These are phyloP conservation scores for Scutellaria galericulata DNA, from an alignment of 257 asterid genomes.

Conservation along the genomic window DNA sequence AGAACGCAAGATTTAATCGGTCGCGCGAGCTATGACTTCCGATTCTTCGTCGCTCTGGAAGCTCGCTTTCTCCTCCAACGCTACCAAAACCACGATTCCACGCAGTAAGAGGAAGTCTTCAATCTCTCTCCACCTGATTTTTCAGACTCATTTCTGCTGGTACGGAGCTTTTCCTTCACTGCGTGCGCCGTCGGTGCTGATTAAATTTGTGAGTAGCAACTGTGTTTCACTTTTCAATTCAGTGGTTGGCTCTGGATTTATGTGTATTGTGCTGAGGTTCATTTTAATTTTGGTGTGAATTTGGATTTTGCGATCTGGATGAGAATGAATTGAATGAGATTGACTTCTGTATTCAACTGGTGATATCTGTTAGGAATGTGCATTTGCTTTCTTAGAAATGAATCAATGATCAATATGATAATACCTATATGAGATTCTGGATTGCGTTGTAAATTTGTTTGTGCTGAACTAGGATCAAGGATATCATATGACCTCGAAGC, in stretches of 20 bases:
- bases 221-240: conserved; percentile 1
- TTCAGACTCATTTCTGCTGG: conserved; percentile 25
- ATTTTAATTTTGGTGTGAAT: not conserved
- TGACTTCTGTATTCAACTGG: conserved; percentile 8
- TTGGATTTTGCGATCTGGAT: conserved; percentile 14
- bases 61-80: conserved; percentile 15
- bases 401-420: not conserved
- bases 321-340: conserved; percentile 21
- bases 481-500: not conserved
- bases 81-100: conserved; percentile 18
- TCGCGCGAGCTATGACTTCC: conserved; percentile 42
- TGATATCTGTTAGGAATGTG: not conserved
- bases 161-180: not conserved
- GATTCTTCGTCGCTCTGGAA: conserved; percentile 30
- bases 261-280: conserved; percentile 16
- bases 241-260: conserved; percentile 18
- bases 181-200: conserved; percentile 22
- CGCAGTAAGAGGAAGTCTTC: conserved; percentile 18
- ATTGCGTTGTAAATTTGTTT: conserved; percentile 10
- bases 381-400: not conserved
- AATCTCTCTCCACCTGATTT: conserved; percentile 9
- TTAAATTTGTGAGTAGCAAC: conserved; percentile 33
- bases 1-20: conserved; percentile 30
- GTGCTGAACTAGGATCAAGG: not conserved
- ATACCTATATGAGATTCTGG: not conserved